Evolutionary conservation across 805 yeast genomes (phyloP).

Genomic region (Candida lessepsii): DNA sequence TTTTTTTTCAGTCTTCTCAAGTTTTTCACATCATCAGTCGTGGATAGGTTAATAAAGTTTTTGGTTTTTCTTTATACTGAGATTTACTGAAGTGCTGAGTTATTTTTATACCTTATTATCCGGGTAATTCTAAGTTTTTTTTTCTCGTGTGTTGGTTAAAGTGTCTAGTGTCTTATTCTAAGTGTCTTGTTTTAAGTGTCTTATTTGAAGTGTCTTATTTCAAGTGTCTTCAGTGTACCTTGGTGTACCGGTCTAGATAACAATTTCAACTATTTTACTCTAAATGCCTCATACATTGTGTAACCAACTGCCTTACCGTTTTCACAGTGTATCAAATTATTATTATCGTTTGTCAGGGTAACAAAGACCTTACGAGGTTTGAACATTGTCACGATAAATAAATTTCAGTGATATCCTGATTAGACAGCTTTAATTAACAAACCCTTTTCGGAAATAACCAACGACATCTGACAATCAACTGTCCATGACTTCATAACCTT

Average conservation of each 20-base stretch:
- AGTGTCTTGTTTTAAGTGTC: no score
- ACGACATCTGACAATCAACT: conserved; percentile 2
- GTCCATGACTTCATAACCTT: conserved; percentile 2
- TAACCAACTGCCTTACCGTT: no score
- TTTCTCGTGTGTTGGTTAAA: no score
- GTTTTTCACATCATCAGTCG: background rate
- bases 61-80: background rate
- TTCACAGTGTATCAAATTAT: no score
- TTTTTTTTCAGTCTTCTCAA: conserved; percentile 8
- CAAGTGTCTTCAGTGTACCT: no score
- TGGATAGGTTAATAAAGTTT: background rate
- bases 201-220: no score
- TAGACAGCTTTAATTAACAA: conserved; percentile 1
- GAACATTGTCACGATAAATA: background rate
- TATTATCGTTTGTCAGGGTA: background rate
- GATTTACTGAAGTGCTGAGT: background rate
- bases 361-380: no score
- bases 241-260: no score
- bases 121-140: no score
- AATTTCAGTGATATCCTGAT: conserved; percentile 1
- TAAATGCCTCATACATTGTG: no score
- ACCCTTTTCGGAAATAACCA: background rate
- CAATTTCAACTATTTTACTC: no score
- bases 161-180: no score
- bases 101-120: background rate